phyloP scores from a whole-genome alignment of 2,329 filamentous ascomycete species.

The Cladosporium sp. region DNA sequence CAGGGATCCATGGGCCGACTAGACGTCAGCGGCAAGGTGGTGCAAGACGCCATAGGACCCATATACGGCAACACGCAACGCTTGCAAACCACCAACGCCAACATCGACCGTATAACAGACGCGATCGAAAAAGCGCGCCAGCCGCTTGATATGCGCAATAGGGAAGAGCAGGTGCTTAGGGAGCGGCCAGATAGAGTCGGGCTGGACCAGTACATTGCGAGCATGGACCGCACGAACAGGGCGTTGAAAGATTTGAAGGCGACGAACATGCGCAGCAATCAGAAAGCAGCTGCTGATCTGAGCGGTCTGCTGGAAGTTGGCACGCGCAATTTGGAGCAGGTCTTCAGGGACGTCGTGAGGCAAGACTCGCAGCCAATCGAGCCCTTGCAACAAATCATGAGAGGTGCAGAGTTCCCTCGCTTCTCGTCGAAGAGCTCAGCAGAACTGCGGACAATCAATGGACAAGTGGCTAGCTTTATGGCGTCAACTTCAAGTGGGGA shows the following conservation, averaged over 20 bases:
- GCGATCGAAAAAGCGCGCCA: constrained; percentile 86
- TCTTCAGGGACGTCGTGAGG: constrained; percentile 74
- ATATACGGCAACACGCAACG: constrained; percentile 89
- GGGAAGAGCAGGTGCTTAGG: constrained; percentile 87
- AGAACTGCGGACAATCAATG: constrained; percentile 74
- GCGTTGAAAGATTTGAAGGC: constrained; percentile 79
- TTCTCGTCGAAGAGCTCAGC: constrained; percentile 72
- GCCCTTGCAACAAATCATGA: constrained; percentile 88
- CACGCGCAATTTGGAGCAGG: constrained; percentile 75
- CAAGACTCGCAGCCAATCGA: constrained; percentile 80
- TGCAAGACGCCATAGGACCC: constrained; percentile 86
- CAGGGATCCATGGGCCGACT: constrained; percentile 79
- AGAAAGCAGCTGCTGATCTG: constrained; percentile 80
- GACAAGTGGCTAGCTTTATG: constrained; percentile 34
- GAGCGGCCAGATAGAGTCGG: constrained; percentile 72
- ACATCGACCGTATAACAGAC: constrained; percentile 79
- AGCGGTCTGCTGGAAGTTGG: constrained; percentile 73
- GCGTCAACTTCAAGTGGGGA: constrained; percentile 25
- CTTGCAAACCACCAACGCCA: constrained; percentile 80
- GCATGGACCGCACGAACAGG: constrained; percentile 82
- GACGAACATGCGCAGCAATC: constrained; percentile 89
- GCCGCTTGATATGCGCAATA: constrained; percentile 86
- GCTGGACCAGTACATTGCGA: constrained; percentile 78
- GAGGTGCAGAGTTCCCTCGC: constrained; percentile 69
- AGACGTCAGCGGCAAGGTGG: constrained; percentile 83